Percentiles rank a stretch among this genome's conserved stretches.
phyloP scores from a whole-genome alignment of 1,284 basidiomycete genomes.

The Salmacisia buchloeana region DNA sequence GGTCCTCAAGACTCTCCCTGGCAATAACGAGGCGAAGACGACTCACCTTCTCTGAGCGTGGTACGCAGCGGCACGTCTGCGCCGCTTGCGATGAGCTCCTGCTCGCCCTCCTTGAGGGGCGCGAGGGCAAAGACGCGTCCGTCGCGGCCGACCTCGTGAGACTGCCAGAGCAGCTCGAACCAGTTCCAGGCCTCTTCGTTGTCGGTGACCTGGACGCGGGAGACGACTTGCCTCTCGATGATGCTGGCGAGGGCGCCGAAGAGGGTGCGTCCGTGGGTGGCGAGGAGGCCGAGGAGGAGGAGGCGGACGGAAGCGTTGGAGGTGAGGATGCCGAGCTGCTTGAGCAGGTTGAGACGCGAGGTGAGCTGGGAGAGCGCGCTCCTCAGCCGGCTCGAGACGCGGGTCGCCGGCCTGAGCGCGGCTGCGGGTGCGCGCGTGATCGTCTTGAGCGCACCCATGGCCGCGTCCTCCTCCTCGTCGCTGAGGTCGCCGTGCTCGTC shows the following conservation, averaged over 20 bases:
- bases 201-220: background rate
- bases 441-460: background rate
- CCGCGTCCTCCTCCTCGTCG: background rate
- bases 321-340: background rate
- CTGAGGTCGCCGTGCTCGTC: background rate
- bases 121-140: background rate
- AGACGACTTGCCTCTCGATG: background rate
- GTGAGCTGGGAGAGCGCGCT: background rate
- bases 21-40: background rate
- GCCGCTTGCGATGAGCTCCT: background rate
- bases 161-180: background rate
- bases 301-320: conserved; percentile 2
- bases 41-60: background rate
- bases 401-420: background rate
- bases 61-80: conserved; percentile 1
- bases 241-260: background rate
- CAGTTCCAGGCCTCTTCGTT: background rate
- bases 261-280: background rate
- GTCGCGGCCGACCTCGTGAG: background rate
- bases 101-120: background rate
- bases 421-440: background rate
- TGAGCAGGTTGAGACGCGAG: background rate
- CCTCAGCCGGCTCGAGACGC: too few species aligned
- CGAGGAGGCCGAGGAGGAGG: background rate
- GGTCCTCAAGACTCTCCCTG: background rate